These are phyloP conservation scores for Picochlorum sp. DNA, from an alignment of 139 green algal genomes.

Conservation along the genomic window DNA sequence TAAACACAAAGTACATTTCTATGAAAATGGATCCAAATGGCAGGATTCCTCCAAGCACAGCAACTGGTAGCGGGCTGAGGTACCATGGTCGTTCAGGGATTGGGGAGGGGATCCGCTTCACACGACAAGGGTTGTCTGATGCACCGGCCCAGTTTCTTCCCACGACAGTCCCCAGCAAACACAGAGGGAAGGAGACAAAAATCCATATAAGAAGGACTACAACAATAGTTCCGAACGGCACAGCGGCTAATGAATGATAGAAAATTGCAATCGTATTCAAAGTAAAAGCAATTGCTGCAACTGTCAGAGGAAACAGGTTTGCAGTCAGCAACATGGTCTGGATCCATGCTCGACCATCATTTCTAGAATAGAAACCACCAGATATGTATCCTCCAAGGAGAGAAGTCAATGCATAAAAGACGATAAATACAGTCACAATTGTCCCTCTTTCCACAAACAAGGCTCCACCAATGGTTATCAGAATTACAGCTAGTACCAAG, in stretches of 20 bases:
- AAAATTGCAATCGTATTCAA: slow-evolving; percentile 94
- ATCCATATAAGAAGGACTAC: slow-evolving; percentile 82
- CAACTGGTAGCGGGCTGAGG: slow-evolving; percentile 60
- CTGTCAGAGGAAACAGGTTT: slow-evolving; percentile 53
- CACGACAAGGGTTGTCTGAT: slow-evolving; percentile 60
- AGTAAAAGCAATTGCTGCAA: slow-evolving; percentile 75
- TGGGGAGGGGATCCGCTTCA: slow-evolving; percentile 89
- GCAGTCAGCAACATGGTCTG: slow-evolving; percentile 83
- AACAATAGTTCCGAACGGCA: slow-evolving; percentile 87
- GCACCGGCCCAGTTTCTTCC: slow-evolving; percentile 43
- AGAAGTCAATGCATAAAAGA: slow-evolving; percentile 84
- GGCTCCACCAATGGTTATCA: slow-evolving; percentile 79
- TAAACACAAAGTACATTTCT: slow-evolving; percentile 99
- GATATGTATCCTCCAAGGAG: slow-evolving; percentile 72
- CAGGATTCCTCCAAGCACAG: slow-evolving; percentile 71
- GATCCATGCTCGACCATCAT: slow-evolving; percentile 86
- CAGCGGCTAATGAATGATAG: slow-evolving; percentile 77
- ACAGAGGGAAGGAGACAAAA: slow-evolving; percentile 88
- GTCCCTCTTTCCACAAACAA: slow-evolving; percentile 68
- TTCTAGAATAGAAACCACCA: slow-evolving; percentile 73
- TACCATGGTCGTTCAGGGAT: slow-evolving; percentile 89
- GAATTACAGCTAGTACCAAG: slow-evolving; percentile 70
- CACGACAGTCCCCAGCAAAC: slow-evolving; percentile 73
- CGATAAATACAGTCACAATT: slow-evolving; percentile 90
- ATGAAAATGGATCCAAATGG: slow-evolving; percentile 98